Conservation (phyloP, 1,284 basidiomycete genomes). For the Leccinum subfulvum region DNA sequence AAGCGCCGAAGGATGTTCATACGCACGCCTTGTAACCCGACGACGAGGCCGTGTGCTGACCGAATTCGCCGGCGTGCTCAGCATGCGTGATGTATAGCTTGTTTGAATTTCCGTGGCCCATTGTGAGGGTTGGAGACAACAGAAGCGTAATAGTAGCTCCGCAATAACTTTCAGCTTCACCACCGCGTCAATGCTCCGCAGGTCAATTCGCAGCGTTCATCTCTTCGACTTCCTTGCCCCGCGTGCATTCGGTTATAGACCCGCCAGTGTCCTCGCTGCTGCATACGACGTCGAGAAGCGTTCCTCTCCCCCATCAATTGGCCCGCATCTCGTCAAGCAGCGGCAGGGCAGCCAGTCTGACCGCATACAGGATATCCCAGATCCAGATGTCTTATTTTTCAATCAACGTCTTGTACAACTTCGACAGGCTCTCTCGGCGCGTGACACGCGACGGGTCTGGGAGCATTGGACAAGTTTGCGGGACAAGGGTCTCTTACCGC, state of each 20-base stretch:
- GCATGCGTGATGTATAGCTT: slow-evolving; percentile 85
- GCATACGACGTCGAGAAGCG: slow-evolving; percentile 2
- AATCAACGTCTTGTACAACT: slow-evolving; percentile 38
- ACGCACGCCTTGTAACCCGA: slow-evolving; percentile 69
- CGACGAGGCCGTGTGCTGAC: slow-evolving; percentile 72
- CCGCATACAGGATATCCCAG: slow-evolving; percentile 24
- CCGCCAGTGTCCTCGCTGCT: slow-evolving; percentile 17
- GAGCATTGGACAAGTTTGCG: slow-evolving; percentile 47
- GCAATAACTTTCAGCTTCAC: neutral
- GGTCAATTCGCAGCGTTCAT: slow-evolving; percentile 26
- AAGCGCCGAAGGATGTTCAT: neutral
- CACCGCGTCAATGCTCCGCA: slow-evolving; percentile 37
- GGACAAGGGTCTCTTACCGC: slow-evolving; percentile 40
- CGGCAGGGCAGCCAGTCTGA: slow-evolving; percentile 8
- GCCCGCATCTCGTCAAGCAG: slow-evolving; percentile 6
- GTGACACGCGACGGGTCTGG: slow-evolving; percentile 35
- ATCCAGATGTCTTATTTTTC: slow-evolving; percentile 35
- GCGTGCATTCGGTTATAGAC: slow-evolving; percentile 18
- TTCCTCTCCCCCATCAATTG: neutral
- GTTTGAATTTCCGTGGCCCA: slow-evolving; percentile 85
- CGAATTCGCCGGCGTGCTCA: slow-evolving; percentile 75
- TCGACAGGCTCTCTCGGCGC: slow-evolving; percentile 35
- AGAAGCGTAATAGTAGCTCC: neutral
- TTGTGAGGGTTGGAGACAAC: slow-evolving; percentile 29
- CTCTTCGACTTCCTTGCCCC: slow-evolving; percentile 38